phyloP scores from a whole-genome alignment of 1,284 basidiomycete genomes.

The Ganoderma leucocontextum region DNA sequence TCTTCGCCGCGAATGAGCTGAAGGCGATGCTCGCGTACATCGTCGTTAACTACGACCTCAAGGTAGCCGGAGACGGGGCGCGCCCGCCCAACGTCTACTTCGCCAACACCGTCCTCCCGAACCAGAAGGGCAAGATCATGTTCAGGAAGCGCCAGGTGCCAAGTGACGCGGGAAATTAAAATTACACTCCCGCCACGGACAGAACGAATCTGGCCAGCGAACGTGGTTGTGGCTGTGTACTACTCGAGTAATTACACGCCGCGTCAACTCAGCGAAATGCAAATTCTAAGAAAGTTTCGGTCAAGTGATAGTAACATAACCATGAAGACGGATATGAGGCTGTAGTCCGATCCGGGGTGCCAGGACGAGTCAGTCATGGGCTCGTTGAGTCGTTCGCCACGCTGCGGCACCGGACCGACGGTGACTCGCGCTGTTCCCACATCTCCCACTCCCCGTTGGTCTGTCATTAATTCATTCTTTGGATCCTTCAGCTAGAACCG shows the following conservation, averaged over 20 bases:
- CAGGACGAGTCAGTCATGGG: no score
- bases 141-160: slow-evolving; percentile 8
- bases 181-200: slow-evolving; percentile 4
- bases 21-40: slow-evolving; percentile 31
- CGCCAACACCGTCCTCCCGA: slow-evolving; percentile 2
- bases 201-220: not conserved
- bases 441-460: not conserved
- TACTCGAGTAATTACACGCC: no score
- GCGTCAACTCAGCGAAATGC: no score
- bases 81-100: slow-evolving; percentile 7
- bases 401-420: no score
- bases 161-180: no score
- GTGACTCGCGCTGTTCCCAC: not conserved
- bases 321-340: no score
- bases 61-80: slow-evolving; percentile 15
- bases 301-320: no score
- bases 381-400: no score
- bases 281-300: no score
- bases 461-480: not conserved
- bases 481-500: not conserved
- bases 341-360: no score
- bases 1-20: no score
- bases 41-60: slow-evolving; percentile 33
- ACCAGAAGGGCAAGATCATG: slow-evolving; percentile 3
- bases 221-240: not conserved